Evolutionary conservation across 805 yeast genomes (phyloP), one percentile per base, ranked within the genome.

Genomic region (Ogataea ganodermae): DNA sequence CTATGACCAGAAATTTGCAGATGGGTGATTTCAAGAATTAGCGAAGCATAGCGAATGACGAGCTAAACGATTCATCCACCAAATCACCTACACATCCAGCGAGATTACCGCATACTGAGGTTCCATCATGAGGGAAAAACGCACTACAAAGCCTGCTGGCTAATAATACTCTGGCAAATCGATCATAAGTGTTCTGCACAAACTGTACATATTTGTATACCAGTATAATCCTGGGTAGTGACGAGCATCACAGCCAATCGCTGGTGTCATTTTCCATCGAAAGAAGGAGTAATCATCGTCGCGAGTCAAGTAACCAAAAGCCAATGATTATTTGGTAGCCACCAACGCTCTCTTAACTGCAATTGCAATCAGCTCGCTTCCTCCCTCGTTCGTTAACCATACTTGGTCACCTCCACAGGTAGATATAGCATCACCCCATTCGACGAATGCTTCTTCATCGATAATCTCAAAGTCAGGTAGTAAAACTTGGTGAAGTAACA

Each of bases 1-100:
- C 97, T 13, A 89, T 94, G 97, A 94, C 99, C 7, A 77, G 99
- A 59, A 94, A 94, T 68, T 77, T 92, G 58, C 96, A 88, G 63
- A 73, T 80, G 17, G 81, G 81, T 51, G 98, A 92, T 62, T 89
- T 92, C 68, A 79, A 76, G 35, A 77, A 63, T 47, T 52, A 43
- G 40, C 8, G 21, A 22, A 22, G 27, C 26, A 27, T 12, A 27
- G 14, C 22, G 21, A 38, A 20, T 20, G 13, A 12, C 8, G 35
- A 9, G 26, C 14, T 8, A 7, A 17, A 4, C 23, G 39, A 35
- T 5, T 17, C 26, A n/a, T 7, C 5, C 3, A 6, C 17, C 39
- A 18, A 4, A 21, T 14, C 20, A 17, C 18, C 23, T 21, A 6
- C 24, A 18, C 23, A 18, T 20, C 35, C 7, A 12, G 30, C 30